Evolutionary conservation across 441 rosid genomes (phyloP).

Genomic region (Flueggea neowawraea): DNA sequence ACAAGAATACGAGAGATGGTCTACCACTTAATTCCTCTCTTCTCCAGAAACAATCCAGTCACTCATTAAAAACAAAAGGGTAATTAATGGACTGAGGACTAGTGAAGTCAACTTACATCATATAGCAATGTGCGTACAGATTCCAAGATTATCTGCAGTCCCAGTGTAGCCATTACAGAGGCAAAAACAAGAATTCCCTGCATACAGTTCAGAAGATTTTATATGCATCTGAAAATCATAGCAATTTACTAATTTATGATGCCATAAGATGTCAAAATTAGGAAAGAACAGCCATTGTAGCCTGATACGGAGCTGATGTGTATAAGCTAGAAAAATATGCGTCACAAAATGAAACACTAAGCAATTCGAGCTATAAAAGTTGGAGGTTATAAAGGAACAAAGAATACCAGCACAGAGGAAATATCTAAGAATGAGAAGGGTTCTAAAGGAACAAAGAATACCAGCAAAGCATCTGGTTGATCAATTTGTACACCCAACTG

Average conservation of each 20-base stretch:
- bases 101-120: conserved; percentile 43
- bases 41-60: not conserved
- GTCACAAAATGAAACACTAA: no score
- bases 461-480: no score
- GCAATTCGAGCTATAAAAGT: no score
- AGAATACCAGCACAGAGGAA: no score
- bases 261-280: conserved; percentile 1
- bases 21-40: not conserved
- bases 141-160: conserved; percentile 94
- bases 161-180: conserved; percentile 97
- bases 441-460: no score
- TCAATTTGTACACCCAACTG: no score
- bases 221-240: not conserved
- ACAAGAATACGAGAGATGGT: not conserved
- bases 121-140: conserved; percentile 65
- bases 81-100: not conserved
- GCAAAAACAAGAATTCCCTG: conserved; percentile 99
- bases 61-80: not conserved
- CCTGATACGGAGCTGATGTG: not conserved
- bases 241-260: not conserved
- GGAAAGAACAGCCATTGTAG: not conserved
- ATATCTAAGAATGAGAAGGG: no score
- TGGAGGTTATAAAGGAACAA: no score
- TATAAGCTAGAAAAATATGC: not conserved
- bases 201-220: conserved; percentile 12